Conservation (phyloP, 139 green algal species). For the Chlorella sp. region DNA sequence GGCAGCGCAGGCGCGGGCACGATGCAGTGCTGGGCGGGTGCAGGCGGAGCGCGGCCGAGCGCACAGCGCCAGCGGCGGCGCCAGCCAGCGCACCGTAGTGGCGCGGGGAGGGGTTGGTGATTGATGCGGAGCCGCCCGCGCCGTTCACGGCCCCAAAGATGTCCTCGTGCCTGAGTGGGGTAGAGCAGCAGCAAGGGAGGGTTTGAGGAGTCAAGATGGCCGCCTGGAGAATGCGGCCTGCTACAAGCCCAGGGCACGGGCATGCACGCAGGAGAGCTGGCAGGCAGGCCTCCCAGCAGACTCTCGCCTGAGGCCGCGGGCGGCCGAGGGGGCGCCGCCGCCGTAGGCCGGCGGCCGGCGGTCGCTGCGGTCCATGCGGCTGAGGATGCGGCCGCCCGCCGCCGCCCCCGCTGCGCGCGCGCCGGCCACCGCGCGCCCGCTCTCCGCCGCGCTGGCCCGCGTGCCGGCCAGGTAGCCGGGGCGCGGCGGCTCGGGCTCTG, state of each 20-base stretch:
- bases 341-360: background rate
- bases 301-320: background rate
- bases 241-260: background rate
- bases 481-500: background rate
- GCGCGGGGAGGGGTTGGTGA: conserved; percentile 21
- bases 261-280: background rate
- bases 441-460: background rate
- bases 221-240: background rate
- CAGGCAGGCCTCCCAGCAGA: background rate
- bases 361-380: background rate
- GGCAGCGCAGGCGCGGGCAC: no score
- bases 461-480: background rate
- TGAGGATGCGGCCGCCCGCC: background rate
- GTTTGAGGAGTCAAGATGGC: background rate
- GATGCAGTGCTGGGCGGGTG: background rate
- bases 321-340: background rate
- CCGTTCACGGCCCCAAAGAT: conserved; percentile 25
- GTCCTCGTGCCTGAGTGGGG: conserved; percentile 10
- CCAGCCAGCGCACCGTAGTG: background rate
- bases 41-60: background rate
- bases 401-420: background rate
- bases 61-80: background rate
- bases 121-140: background rate
- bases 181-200: no score
- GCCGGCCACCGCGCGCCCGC: background rate